A percentile compares a stretch with the other conserved stretches of the same genome.
phyloP scores from a whole-genome alignment of 148 eudicot species.

The Cornus suecica region DNA sequence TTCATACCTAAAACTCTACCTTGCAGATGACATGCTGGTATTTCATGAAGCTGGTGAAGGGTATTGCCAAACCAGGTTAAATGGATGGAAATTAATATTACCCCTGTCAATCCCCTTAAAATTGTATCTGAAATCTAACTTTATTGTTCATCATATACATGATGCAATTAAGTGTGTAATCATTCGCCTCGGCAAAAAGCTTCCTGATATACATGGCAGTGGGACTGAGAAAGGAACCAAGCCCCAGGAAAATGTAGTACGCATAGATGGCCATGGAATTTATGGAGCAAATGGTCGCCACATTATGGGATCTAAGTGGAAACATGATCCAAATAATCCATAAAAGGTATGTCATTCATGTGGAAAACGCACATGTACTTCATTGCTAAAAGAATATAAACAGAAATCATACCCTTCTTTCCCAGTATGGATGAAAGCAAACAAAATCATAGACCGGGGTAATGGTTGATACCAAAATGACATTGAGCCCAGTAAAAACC shows the following conservation, averaged over 20 bases:
- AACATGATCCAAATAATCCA: neutral
- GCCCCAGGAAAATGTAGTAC: neutral
- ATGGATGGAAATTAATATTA: neutral
- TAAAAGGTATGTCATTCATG: neutral
- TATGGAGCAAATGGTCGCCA: neutral
- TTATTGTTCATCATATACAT: neutral
- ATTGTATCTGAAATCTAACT: neutral
- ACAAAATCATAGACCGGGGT: slow-evolving; percentile 85
- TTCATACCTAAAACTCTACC: neutral
- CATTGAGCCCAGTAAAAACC: slow-evolving; percentile 81
- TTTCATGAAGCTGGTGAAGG: neutral
- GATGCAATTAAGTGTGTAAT: neutral
- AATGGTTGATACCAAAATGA: slow-evolving; percentile 62
- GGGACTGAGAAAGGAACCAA: neutral
- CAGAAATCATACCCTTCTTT: slow-evolving; percentile 69
- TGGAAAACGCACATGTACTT: neutral
- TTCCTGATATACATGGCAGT: neutral
- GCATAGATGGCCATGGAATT: neutral
- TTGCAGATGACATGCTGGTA: neutral
- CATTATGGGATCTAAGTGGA: neutral
- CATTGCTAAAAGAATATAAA: neutral
- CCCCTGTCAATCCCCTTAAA: neutral
- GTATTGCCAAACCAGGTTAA: neutral
- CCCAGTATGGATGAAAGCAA: slow-evolving; percentile 90
- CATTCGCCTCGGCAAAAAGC: neutral